These are phyloP conservation scores for Globisporangium sylvaticum DNA, from an alignment of 352 stramenopile genomes.

Conservation along the genomic window DNA sequence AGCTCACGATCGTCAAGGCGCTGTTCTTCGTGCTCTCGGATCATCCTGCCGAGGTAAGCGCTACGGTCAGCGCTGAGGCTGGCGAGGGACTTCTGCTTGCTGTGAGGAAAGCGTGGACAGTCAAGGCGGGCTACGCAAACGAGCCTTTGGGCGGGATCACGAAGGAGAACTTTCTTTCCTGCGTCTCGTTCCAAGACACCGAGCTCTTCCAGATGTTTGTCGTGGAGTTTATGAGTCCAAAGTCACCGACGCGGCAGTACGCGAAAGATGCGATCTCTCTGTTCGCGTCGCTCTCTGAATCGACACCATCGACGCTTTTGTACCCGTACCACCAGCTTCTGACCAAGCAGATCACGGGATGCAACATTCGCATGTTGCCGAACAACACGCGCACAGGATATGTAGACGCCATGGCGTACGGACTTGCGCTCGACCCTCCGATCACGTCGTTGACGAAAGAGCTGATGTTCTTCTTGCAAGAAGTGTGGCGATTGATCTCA, in stretches of 20 bases:
- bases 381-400: constrained; percentile 73
- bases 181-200: constrained; percentile 76
- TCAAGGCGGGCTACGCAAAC: constrained; percentile 34
- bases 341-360: constrained; percentile 82
- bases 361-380: constrained; percentile 66
- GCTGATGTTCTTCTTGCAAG: constrained; percentile 79
- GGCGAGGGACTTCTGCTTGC: constrained; percentile 54
- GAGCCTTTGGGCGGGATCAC: constrained; percentile 34
- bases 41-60: constrained; percentile 79
- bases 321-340: constrained; percentile 84
- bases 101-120: constrained; percentile 54
- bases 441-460: constrained; percentile 86
- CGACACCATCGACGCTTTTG: constrained; percentile 61
- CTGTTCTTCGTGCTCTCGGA: constrained; percentile 88
- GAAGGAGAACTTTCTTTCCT: constrained; percentile 63
- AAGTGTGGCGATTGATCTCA: constrained; percentile 83
- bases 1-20: constrained; percentile 78
- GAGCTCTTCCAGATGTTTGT: constrained; percentile 87
- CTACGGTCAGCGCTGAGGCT: constrained; percentile 69
- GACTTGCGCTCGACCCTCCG: constrained; percentile 62
- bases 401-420: constrained; percentile 84
- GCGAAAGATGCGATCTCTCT: constrained; percentile 68
- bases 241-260: constrained; percentile 58
- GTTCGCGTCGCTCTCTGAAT: constrained; percentile 51
- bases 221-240: constrained; percentile 82